Conservation (phyloP, 2,329 filamentous ascomycete species). For the Stagonosporopsis rhizophila region DNA sequence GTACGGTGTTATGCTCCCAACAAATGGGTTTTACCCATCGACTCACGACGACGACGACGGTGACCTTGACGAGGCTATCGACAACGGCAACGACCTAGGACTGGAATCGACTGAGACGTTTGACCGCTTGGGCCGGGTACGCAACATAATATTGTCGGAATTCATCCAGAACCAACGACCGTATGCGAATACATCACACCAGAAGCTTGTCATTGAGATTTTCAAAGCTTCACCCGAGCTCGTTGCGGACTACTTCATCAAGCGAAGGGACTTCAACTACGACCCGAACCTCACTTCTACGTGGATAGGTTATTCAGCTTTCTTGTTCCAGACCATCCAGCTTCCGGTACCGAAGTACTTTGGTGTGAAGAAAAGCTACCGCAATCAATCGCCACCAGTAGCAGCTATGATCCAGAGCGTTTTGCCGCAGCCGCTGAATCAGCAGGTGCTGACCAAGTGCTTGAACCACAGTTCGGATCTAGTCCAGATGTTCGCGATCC, state of each 20-base stretch:
- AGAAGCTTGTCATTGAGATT: conserved; percentile 79
- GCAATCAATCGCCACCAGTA: conserved; percentile 75
- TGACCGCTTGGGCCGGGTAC: conserved; percentile 74
- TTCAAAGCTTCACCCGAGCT: conserved; percentile 85
- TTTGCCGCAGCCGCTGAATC: conserved; percentile 79
- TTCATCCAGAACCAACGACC: conserved; percentile 82
- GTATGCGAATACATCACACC: conserved; percentile 81
- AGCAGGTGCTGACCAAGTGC: conserved; percentile 80
- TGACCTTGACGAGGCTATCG: conserved; percentile 50
- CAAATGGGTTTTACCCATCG: conserved; percentile 85
- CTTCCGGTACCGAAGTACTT: conserved; percentile 76
- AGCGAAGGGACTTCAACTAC: conserved; percentile 77
- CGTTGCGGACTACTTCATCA: conserved; percentile 84
- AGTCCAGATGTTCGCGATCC: conserved; percentile 82
- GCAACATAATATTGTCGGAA: conserved; percentile 79
- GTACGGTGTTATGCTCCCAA: conserved; percentile 76
- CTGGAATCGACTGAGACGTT: conserved; percentile 75
- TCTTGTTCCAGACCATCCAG: conserved; percentile 82
- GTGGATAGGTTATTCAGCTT: conserved; percentile 92
- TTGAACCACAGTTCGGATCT: conserved; percentile 79
- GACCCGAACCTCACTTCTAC: conserved; percentile 92
- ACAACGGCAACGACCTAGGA: conserved; percentile 65
- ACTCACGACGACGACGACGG: conserved; percentile 65
- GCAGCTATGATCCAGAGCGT: conserved; percentile 84
- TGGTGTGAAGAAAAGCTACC: conserved; percentile 69